phyloP scores from a whole-genome alignment of 192 early-diverging fungal species.

The Entomortierella beljakovae region DNA sequence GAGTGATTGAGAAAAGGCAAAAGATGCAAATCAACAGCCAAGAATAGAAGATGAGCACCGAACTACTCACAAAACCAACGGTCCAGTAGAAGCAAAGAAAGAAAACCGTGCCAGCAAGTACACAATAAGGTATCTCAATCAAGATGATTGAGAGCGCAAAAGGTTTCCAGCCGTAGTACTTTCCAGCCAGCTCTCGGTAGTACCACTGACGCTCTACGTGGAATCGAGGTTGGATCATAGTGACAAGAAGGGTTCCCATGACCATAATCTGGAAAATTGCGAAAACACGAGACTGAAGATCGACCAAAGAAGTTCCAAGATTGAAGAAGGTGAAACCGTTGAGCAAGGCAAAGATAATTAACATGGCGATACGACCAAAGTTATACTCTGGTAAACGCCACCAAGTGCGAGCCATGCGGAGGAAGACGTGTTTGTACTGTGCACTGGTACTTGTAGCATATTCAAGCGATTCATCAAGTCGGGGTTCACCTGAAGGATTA shows the following conservation, averaged over 20 bases:
- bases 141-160: conserved; percentile 72
- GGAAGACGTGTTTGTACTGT: conserved; percentile 71
- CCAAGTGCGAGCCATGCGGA: conserved; percentile 73
- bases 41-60: conserved; percentile 68
- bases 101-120: conserved; percentile 70
- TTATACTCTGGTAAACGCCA: conserved; percentile 84
- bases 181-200: conserved; percentile 73
- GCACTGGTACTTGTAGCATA: conserved; percentile 58
- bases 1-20: conserved; percentile 72
- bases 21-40: conserved; percentile 71
- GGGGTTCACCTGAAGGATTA: not conserved
- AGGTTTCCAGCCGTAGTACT: conserved; percentile 76
- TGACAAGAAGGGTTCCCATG: conserved; percentile 77
- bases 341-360: conserved; percentile 70
- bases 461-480: conserved; percentile 49
- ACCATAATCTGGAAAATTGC: conserved; percentile 77
- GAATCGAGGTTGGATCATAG: conserved; percentile 75
- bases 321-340: conserved; percentile 84
- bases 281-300: conserved; percentile 76
- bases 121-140: conserved; percentile 77
- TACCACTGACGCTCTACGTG: conserved; percentile 75
- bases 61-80: conserved; percentile 65
- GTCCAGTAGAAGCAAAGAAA: conserved; percentile 85
- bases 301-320: conserved; percentile 61
- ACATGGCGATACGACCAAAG: conserved; percentile 71